These are phyloP conservation scores for Dipodascus geniculatus DNA, from an alignment of 805 yeast species.

Conservation along the genomic window DNA sequence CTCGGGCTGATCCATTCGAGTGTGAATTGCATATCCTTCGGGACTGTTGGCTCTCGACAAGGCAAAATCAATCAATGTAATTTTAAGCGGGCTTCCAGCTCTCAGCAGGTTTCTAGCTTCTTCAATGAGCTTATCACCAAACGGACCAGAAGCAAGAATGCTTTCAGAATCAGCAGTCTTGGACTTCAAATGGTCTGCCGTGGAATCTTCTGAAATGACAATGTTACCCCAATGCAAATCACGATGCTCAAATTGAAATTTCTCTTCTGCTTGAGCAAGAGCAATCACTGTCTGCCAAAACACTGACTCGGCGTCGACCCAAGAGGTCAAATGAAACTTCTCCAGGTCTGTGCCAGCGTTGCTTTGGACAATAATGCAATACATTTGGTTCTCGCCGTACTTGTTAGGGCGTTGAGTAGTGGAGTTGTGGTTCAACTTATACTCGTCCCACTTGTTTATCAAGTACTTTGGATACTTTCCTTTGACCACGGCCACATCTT, in stretches of 20 bases:
- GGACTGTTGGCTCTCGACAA: constrained; percentile 34
- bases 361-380: constrained; percentile 25
- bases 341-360: constrained; percentile 34
- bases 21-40: constrained; percentile 29
- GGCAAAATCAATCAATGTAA: constrained; percentile 47
- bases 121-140: background rate
- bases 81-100: constrained; percentile 20
- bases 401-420: constrained; percentile 32
- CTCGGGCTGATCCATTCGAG: constrained; percentile 53
- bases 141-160: background rate
- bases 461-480: constrained; percentile 34
- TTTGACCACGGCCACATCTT: constrained; percentile 34
- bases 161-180: constrained; percentile 8
- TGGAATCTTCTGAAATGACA: constrained; percentile 25
- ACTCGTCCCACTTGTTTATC: constrained; percentile 36
- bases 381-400: constrained; percentile 24
- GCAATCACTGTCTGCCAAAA: constrained; percentile 43
- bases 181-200: constrained; percentile 8
- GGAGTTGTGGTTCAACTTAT: constrained; percentile 17
- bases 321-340: constrained; percentile 28
- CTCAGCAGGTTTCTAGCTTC: background rate
- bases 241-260: constrained; percentile 53
- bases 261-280: constrained; percentile 40
- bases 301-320: constrained; percentile 30
- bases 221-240: constrained; percentile 60